Base-by-base conservation (phyloP, 768 basidiomycete species). In the Agaricus blazei region DNA sequence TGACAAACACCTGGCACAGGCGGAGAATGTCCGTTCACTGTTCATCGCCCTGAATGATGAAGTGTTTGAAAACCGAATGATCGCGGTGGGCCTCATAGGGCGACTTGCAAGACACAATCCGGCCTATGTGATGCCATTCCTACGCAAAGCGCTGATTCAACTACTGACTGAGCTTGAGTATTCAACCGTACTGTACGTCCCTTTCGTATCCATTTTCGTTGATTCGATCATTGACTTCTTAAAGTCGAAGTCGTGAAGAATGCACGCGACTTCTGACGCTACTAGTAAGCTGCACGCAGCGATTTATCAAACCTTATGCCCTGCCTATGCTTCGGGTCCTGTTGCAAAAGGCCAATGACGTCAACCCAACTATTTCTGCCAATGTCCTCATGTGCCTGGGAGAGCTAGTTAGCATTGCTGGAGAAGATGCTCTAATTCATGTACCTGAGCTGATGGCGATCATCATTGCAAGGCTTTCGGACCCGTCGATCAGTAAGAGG, bases 21-120 rank as follows among this genome's bases (percentile, higher is more conserved):
- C 96, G 0, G 97, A 98, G 71, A 95, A 98, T 65, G 94, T 99
- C n/a, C 84, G 95, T 12, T 95, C 92, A 9, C 75, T 99, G 14
- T 98, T 98, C 73, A 93, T 98, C 60, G 97, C 95, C 0, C 78
- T 99, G 46, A 98, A 98, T 64, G 97, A 99, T 64, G 97, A 98
- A 66, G 87, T 89, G 6, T 98, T 95, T 69, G 88, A 89, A 47
- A 97, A 97, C 66, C 85, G 97, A 19, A 84, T 93, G 27, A 84
- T 87, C 15, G 95, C 95, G 2, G 91, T 98, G 51, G 72, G 73
- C 24, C 79, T 98, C 59, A 98, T 99, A 57, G 97, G 97, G 1
- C 85, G 97, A 27, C 81, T 99, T 26, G 92, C 95, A 3, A 84
- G 85, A 62, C 91, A 96, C 70, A 99, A 99, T 65, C 97, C 97